Conservation (phyloP, 148 eudicot genomes). For the Gaultheria prostrata region DNA sequence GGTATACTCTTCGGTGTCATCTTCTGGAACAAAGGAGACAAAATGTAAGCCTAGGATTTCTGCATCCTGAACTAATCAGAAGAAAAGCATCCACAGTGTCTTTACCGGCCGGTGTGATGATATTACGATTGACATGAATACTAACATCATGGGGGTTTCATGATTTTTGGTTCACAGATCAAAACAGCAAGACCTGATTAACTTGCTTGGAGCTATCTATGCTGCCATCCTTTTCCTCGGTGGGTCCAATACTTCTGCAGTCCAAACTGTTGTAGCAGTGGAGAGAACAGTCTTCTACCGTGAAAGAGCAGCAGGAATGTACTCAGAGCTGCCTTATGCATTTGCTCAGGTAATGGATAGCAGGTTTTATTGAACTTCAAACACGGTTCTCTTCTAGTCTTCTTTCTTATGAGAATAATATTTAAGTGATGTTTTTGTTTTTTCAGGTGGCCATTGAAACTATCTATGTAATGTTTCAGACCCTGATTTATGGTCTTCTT, state of each 20-base stretch:
- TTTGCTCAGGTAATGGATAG: conserved; percentile 11
- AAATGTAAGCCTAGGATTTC: conserved; percentile 12
- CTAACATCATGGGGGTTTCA: not conserved
- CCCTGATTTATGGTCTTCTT: conserved; percentile 15
- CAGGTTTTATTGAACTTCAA: not conserved
- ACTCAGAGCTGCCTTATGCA: conserved; percentile 14
- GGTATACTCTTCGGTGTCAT: conserved; percentile 19
- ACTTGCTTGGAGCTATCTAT: conserved; percentile 17
- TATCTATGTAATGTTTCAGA: conserved; percentile 22
- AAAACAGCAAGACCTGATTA: conserved; percentile 5
- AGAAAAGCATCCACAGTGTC: not conserved
- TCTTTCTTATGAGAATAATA: not conserved
- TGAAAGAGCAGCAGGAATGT: conserved; percentile 8
- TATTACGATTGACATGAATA: not conserved
- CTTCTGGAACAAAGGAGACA: conserved; percentile 22
- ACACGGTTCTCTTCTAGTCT: not conserved
- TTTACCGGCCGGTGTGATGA: not conserved
- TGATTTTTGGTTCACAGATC: not conserved
- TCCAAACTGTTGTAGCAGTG: conserved; percentile 12
- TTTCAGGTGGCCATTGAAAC: conserved; percentile 29
- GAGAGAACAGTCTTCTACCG: conserved; percentile 19
- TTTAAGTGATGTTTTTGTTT: not conserved
- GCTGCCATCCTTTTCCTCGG: conserved; percentile 18
- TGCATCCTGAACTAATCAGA: not conserved
- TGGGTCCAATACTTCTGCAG: not conserved